These are phyloP conservation scores for Pneumocystis canis DNA, from an alignment of 1,139 yeast genomes.

Conservation along the genomic window DNA sequence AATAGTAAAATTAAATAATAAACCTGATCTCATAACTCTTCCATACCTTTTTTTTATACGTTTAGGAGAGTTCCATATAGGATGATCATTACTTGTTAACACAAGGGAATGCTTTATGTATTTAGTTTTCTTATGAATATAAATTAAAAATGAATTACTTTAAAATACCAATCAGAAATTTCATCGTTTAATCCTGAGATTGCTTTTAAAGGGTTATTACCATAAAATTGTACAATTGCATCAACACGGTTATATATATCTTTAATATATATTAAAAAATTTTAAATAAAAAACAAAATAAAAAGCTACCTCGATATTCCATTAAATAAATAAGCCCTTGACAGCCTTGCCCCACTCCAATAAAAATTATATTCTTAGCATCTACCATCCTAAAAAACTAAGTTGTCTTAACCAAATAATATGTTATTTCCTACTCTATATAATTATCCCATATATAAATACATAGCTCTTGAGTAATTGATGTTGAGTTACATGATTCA, in stretches of 20 bases:
- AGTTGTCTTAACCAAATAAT: conserved; percentile 18
- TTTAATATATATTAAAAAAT: background rate
- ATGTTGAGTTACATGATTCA: conserved; percentile 39
- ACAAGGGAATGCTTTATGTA: background rate
- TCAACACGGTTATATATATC: background rate
- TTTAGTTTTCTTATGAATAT: background rate
- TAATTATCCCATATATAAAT: conserved; percentile 85
- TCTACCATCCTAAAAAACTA: conserved; percentile 32
- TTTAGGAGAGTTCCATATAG: background rate
- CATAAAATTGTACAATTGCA: background rate
- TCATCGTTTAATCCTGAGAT: background rate
- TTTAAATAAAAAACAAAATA: background rate
- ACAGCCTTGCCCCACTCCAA: conserved; percentile 84
- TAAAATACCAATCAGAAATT: background rate
- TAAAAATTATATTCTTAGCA: conserved; percentile 55
- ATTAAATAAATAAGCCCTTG: conserved; percentile 74
- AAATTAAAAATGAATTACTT: background rate
- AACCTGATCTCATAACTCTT: background rate
- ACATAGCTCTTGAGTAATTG: conserved; percentile 61
- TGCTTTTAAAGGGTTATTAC: background rate
- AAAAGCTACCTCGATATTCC: conserved; percentile 44
- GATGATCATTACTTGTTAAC: background rate
- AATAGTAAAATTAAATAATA: background rate
- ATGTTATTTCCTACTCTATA: conserved; percentile 30
- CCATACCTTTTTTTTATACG: background rate